Percentiles rank a stretch among this genome's conserved stretches.
Conservation (phyloP, 768 basidiomycete genomes). For the Trametes meyenii region DNA sequence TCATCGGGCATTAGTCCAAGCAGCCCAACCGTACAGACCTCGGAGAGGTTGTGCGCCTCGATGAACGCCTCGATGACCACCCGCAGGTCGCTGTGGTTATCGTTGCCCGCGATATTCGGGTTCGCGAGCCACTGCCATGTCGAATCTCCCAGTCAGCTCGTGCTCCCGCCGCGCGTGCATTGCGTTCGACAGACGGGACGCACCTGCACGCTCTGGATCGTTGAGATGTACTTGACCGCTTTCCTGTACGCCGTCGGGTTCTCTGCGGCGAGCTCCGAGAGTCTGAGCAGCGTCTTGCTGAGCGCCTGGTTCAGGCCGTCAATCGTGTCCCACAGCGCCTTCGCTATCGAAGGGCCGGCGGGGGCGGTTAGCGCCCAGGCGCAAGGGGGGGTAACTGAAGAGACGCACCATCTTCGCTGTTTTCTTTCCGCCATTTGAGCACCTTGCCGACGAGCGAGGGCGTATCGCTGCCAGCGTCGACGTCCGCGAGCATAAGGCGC, state of each 20-base stretch:
- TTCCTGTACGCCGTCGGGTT: conserved; percentile 55
- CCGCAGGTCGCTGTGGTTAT: conserved; percentile 30
- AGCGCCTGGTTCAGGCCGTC: conserved; percentile 64
- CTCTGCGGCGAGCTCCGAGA: conserved; percentile 52
- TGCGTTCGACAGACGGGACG: conserved; percentile 10
- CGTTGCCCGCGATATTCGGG: conserved; percentile 49
- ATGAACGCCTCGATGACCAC: conserved; percentile 58
- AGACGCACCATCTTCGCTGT: conserved; percentile 53
- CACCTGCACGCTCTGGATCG: conserved; percentile 60
- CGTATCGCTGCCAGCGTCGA: conserved; percentile 94
- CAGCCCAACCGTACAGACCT: conserved; percentile 44
- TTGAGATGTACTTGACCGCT: conserved; percentile 64
- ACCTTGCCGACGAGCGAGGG: conserved; percentile 93
- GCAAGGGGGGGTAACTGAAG: neutral
- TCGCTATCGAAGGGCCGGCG: conserved; percentile 43
- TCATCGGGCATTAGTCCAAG: neutral
- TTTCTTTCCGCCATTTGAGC: conserved; percentile 80
- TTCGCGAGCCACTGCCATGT: conserved; percentile 41
- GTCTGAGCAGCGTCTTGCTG: conserved; percentile 50
- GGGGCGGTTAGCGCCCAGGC: neutral
- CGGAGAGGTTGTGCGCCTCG: conserved; percentile 55
- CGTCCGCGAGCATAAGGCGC: conserved; percentile 89
- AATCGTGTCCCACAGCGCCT: conserved; percentile 65
- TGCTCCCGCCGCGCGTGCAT: neutral
- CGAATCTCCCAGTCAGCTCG: neutral